phyloP scores from a whole-genome alignment of 495 filamentous ascomycete species.

The Penicillium steckii region DNA sequence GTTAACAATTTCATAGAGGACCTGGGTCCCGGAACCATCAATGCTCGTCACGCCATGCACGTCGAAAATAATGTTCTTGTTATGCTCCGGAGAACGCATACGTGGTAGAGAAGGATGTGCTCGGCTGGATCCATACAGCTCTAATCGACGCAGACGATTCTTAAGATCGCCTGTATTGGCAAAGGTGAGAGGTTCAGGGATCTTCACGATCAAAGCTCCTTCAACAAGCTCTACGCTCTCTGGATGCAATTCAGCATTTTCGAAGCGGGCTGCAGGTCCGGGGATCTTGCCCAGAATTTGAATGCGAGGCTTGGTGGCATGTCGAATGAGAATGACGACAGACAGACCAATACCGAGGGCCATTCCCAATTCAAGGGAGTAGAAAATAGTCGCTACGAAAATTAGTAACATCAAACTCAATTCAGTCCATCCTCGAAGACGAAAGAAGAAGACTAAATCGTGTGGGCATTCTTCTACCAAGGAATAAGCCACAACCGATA shows the following conservation, averaged over 20 bases:
- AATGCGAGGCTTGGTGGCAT: conserved; percentile 87
- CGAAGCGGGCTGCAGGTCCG: conserved; percentile 72
- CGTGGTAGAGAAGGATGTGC: conserved; percentile 86
- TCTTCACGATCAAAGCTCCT: conserved; percentile 92
- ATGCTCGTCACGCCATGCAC: conserved; percentile 91
- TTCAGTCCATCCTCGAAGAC: conserved; percentile 81
- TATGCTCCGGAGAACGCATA: conserved; percentile 67
- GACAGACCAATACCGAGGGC: conserved; percentile 86
- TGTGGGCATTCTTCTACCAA: conserved; percentile 93
- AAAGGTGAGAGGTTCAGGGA: conserved; percentile 94
- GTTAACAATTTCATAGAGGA: conserved; percentile 83
- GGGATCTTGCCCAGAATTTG: conserved; percentile 93
- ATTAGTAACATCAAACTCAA: conserved; percentile 85
- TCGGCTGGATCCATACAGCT: conserved; percentile 79
- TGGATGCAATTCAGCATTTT: conserved; percentile 81
- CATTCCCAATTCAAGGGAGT: conserved; percentile 80
- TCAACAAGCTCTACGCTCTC: conserved; percentile 83
- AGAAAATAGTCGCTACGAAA: conserved; percentile 90
- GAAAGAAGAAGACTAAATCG: conserved; percentile 86
- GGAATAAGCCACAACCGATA: conserved; percentile 91
- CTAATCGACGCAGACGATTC: conserved; percentile 75
- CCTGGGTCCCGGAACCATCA: conserved; percentile 90
- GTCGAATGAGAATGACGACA: conserved; percentile 82
- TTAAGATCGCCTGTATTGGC: conserved; percentile 95
- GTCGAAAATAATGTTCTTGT: conserved; percentile 92